Evolutionary conservation across 305 asterid genomes (phyloP), one percentile per base, ranked within the genome.

Genomic region (Fraxinus dipetala): DNA sequence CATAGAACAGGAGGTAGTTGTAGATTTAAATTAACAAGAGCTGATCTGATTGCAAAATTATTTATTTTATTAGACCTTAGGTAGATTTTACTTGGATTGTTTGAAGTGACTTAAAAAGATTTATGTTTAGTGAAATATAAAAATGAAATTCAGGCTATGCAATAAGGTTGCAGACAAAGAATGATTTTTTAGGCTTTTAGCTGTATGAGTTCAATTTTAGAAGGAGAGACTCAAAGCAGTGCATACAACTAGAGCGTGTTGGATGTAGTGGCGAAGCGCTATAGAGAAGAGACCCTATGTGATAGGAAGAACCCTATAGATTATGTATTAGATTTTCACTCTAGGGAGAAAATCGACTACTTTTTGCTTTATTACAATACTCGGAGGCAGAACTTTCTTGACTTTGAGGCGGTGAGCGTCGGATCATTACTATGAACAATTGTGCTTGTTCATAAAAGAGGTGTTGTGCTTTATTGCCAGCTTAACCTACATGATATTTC

Each of bases 311-410:
- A n/a, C 67, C 28, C 67, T 18, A 18, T 56, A 56, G 26, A n/a
- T 0, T 56, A 56, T 18, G 26, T 18, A 56, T 18, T 56, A 18
- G 67, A 56, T 11, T 18, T 56, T 18, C 20, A 1, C 24, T 18
- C 67, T 18, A 56, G 67, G 20, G 28, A 56, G 67, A 56, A 18
- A 18, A 18, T 56, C 11, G 0, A 18, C 67, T 56, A 18, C 67
- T 56, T 20, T 56, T 1, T 18, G 26, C 67, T 56, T 56, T 18
- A 18, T 56, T 4, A 51, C 22, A 16, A 14, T 51, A 51, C 22
- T 51, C 6, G 4, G 16, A n/a, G 2, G 61, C 9, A 51, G 0
- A 5, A 54, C 24, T n/a, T 54, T 43, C 86, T 88, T 75, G 92
- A 54, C 24, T 54, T 54, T 54, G 63, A n/a, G 63, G 9, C 24